Conservation (phyloP, 352 stramenopile genomes). For the Globisporangium takayamanum region DNA sequence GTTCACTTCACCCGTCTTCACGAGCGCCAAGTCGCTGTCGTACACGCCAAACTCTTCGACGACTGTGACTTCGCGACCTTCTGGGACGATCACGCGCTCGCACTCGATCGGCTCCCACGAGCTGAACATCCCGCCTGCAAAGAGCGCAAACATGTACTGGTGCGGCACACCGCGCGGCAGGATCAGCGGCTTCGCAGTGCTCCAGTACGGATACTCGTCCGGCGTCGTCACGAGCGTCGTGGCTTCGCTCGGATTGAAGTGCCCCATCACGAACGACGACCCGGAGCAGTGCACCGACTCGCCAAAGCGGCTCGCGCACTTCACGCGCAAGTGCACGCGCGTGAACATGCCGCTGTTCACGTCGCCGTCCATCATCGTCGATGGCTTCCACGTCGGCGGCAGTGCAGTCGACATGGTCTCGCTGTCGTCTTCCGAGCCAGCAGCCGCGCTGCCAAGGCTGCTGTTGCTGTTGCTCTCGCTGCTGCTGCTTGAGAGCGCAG, state of each 20-base stretch:
- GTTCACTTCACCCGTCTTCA: constrained; percentile 42
- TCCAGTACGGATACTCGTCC: constrained; percentile 95
- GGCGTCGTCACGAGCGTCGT: constrained; percentile 95
- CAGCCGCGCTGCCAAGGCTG: constrained; percentile 14
- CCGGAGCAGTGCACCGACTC: constrained; percentile 76
- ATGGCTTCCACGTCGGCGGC: constrained; percentile 2
- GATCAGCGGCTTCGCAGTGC: constrained; percentile 90
- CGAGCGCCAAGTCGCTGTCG: constrained; percentile 53
- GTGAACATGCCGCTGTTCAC: constrained; percentile 82
- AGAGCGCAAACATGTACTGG: constrained; percentile 90
- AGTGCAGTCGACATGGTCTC: neutral
- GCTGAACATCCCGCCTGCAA: constrained; percentile 79
- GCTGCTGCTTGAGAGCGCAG: constrained; percentile 11
- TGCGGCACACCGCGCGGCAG: constrained; percentile 77
- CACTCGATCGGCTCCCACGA: constrained; percentile 74
- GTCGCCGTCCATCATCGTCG: constrained; percentile 24
- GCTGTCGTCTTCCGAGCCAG: constrained; percentile 11
- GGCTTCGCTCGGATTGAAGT: constrained; percentile 84
- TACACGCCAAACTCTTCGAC: constrained; percentile 72
- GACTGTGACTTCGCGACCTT: constrained; percentile 78
- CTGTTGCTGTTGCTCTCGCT: constrained; percentile 13
- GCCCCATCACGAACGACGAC: constrained; percentile 80
- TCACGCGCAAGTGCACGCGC: constrained; percentile 66
- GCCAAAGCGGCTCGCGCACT: constrained; percentile 60
- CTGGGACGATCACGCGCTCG: constrained; percentile 64